Evolutionary conservation across 2,329 filamentous ascomycete species (phyloP), one percentile per base, ranked within the genome.

Genomic region (Alternaria panax): DNA sequence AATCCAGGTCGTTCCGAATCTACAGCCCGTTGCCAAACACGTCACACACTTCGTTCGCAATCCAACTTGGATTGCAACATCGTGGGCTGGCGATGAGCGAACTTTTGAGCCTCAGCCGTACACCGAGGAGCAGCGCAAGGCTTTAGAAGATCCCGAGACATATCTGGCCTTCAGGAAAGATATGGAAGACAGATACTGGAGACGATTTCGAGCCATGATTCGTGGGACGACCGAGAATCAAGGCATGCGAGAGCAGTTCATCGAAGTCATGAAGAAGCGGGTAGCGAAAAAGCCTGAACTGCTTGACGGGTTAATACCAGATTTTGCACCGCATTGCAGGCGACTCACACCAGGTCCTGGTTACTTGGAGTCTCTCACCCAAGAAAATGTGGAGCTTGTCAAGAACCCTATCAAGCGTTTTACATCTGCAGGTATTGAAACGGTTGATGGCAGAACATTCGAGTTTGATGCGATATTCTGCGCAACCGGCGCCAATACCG

Each of bases 401-500:
- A 74, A 78, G 57, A 72, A 71, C 5, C 75, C 77, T 2, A 80
- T 82, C 63, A 72, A 74, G 46, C 69, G 69, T 4, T 78, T 81
- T 47, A 78, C 78, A 7, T 57, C 65, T 1, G 74, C 60, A 3
- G 80, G 80, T 2, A 77, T 81, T 9, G 69, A 75, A 32, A 81
- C 78, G 1, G 56, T 63, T 2, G 78, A 82, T 51, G 80, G 80
- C 5, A 69, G 63, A 38, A 62, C 64, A 12, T 73, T 73, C n/a
- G 72, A 79, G 0, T 74, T 81, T 27, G 80, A 82, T 59, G 75
- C 80, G 2, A 75, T 82, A 16, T 67, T 92, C 65, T 91, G 88
- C 67, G 86, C 88, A 1, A 92, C 90, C 0, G 90, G 90, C 1
- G 87, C 87, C 8, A 88, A 90, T 64, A 81, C 73, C 2, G 67